Evolutionary conservation across 495 filamentous ascomycete genomes (phyloP).

Genomic region (Annulohypoxylon bovei): DNA sequence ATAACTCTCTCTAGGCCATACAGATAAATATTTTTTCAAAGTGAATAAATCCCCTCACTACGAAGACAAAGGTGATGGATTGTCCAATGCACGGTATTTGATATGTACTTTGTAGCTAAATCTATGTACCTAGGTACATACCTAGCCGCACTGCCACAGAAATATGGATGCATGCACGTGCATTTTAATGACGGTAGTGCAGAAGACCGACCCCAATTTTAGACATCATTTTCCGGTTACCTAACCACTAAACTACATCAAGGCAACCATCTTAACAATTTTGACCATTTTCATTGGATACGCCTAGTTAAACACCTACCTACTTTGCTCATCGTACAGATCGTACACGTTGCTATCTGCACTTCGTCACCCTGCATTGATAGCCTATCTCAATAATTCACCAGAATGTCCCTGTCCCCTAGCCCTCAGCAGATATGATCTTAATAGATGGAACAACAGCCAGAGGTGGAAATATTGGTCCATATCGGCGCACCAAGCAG

Average conservation of each 20-base stretch:
- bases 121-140: neutral
- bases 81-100: neutral
- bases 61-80: neutral
- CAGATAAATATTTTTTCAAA: neutral
- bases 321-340: neutral
- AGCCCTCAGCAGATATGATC: conserved; percentile 22
- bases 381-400: neutral
- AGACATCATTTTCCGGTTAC: conserved; percentile 2
- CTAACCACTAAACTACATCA: neutral
- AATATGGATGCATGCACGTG: too few species aligned
- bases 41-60: neutral
- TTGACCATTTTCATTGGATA: neutral
- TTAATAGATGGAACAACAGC: conserved; percentile 43
- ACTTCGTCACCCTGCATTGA: neutral
- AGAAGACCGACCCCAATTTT: neutral
- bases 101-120: neutral
- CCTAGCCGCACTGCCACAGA: too few species aligned
- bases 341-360: neutral
- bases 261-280: neutral
- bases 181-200: neutral
- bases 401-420: neutral
- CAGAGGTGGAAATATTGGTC: conserved; percentile 70
- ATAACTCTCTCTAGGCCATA: neutral
- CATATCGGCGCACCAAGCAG: conserved; percentile 73
- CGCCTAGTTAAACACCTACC: neutral